A percentile compares a stretch with the other conserved stretches of the same genome.
These are phyloP conservation scores for Polyplosphaeria fusca DNA, from an alignment of 495 filamentous ascomycete species.

Conservation along the genomic window DNA sequence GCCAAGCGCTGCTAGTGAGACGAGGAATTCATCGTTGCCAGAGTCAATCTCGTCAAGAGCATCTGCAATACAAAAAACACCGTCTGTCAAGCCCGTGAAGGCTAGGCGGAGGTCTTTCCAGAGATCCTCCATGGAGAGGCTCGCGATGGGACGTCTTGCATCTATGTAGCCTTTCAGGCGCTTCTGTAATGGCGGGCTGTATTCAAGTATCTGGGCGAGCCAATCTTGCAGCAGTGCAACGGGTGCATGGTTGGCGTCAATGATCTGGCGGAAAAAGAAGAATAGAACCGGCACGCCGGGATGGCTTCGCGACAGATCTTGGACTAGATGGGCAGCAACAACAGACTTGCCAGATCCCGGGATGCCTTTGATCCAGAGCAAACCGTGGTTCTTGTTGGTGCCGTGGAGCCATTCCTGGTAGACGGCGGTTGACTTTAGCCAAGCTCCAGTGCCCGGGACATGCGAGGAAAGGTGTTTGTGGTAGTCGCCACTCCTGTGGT, in stretches of 20 bases:
- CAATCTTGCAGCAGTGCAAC: slow-evolving; percentile 46
- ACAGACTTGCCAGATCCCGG: slow-evolving; percentile 54
- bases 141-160: not conserved
- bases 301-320: slow-evolving; percentile 30
- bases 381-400: slow-evolving; percentile 37
- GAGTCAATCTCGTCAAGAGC: slow-evolving; percentile 51
- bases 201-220: slow-evolving; percentile 44
- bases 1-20: slow-evolving; percentile 38
- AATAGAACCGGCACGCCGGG: slow-evolving; percentile 44
- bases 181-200: slow-evolving; percentile 43
- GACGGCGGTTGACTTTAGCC: slow-evolving; percentile 40
- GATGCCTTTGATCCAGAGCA: slow-evolving; percentile 52
- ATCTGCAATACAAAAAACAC: slow-evolving; percentile 49
- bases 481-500: slow-evolving; percentile 34
- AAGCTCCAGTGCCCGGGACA: slow-evolving; percentile 46
- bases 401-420: slow-evolving; percentile 48
- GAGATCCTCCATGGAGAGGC: slow-evolving; percentile 21
- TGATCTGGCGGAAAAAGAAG: slow-evolving; percentile 58
- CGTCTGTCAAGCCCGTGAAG: slow-evolving; percentile 32
- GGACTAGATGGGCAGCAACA: slow-evolving; percentile 44
- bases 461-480: slow-evolving; percentile 44
- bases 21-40: slow-evolving; percentile 41
- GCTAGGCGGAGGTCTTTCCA: slow-evolving; percentile 36
- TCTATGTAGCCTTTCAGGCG: not conserved
- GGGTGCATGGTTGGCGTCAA: slow-evolving; percentile 49